A percentile compares a stretch with the other conserved stretches of the same genome.
phyloP scores from a whole-genome alignment of 306 rosid genomes.

The Sindora glabra region DNA sequence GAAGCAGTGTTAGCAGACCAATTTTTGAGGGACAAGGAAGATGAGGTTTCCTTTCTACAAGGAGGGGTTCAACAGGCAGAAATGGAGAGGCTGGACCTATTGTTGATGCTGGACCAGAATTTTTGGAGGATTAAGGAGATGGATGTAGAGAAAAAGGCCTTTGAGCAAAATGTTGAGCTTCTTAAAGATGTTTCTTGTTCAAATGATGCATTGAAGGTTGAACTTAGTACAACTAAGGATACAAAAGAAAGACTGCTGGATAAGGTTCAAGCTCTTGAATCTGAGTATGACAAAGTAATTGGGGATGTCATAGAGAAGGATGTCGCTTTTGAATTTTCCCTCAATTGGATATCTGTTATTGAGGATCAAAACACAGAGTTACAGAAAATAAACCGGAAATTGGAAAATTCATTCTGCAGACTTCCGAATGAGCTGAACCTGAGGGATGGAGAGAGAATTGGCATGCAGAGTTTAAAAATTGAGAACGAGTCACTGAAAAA shows the following conservation, averaged over 20 bases:
- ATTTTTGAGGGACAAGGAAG: slow-evolving; percentile 39
- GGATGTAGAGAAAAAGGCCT: too few species aligned
- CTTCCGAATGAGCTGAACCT: slow-evolving; percentile 36
- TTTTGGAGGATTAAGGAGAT: too few species aligned
- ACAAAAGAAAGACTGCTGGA: slow-evolving; percentile 32
- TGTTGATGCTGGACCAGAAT: too few species aligned
- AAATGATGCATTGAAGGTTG: slow-evolving; percentile 39
- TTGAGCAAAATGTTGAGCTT: slow-evolving; percentile 34
- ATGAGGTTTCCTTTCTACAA: slow-evolving; percentile 36
- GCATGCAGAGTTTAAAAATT: slow-evolving; percentile 26
- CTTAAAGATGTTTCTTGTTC: slow-evolving; percentile 35
- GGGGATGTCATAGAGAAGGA: slow-evolving; percentile 40
- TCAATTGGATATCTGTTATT: slow-evolving; percentile 32
- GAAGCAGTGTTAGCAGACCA: slow-evolving; percentile 40
- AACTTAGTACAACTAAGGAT: slow-evolving; percentile 34
- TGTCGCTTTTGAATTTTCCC: slow-evolving; percentile 25
- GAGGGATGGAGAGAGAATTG: slow-evolving; percentile 39
- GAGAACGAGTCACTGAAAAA: slow-evolving; percentile 29
- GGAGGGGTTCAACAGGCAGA: slow-evolving; percentile 27
- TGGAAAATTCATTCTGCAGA: slow-evolving; percentile 27
- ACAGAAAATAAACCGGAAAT: slow-evolving; percentile 14
- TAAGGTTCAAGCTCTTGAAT: slow-evolving; percentile 39
- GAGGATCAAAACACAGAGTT: slow-evolving; percentile 36
- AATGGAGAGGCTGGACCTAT: slow-evolving; percentile 32
- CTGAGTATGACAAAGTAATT: slow-evolving; percentile 32